Evolutionary conservation across 2,329 filamentous ascomycete species (phyloP), one percentile per base, ranked within the genome.

Genomic region (Diaporthe sp.): DNA sequence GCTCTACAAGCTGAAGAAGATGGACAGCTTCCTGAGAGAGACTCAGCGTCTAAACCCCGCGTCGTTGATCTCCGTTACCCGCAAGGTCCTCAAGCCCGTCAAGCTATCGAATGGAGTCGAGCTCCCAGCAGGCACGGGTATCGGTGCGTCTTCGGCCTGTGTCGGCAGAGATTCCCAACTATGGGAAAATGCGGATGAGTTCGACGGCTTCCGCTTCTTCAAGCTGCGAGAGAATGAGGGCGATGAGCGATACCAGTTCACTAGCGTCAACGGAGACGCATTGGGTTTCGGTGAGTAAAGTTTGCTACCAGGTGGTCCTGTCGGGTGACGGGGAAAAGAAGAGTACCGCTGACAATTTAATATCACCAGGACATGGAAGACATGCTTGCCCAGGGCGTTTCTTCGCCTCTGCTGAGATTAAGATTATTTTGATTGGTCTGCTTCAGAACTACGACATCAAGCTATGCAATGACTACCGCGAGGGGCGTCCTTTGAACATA

Each of bases 11-110:
- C 12, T 31, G 25, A 55, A 15, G 53, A 55, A 31, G 25, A 4
- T 51, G 49, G 82, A 82, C 76, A 81, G 78, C 71, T 80, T 80
- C 22, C 49, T 51, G n/a, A 6, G 49, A 25, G 49, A 51, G 13
- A 51, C 49, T 13, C 49, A 51, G 8, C 49, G 49, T 51, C 49
- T 51, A 25, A 51, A 51, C n/a, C 49, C 49, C 49, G 49, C 49
- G 9, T 51, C 49, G 8, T 51, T 51, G 49, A 51, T 51, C 19
- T 51, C 49, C 8, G 49, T 51, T 13, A 51, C 49, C 10, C 49
- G 49, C 49, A 51, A 51, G 49, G 49, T 51, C 49, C 49, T 51
- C 19, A 51, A 51, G 49, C 49, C 49, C 49, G 49, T 51, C 49
- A 51, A 51, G 13, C n/a, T 51, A 13, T 51, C 49, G 22, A 51